Conservation (phyloP, 106 monocot genomes). For the Alisma plantagoaquatica region DNA sequence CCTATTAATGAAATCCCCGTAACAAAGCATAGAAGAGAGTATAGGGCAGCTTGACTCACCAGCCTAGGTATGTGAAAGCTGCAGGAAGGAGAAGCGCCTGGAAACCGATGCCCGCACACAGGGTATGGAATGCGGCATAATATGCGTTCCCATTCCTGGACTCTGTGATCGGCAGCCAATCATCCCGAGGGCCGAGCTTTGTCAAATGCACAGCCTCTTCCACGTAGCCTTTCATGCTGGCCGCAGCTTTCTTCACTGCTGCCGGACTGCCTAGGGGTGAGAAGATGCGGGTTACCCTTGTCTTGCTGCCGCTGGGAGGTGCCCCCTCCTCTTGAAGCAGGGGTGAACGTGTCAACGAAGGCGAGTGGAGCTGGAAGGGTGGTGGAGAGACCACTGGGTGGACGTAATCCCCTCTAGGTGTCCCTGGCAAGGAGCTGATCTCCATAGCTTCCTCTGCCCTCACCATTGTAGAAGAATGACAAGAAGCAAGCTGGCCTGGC, state of each 20-base stretch:
- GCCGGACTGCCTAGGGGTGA: neutral
- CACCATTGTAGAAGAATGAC: too few relatives aligned
- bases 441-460: too few relatives aligned
- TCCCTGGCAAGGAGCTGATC: too few relatives aligned
- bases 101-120: slow-evolving; percentile 82
- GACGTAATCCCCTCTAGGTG: too few relatives aligned
- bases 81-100: slow-evolving; percentile 78
- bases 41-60: slow-evolving; percentile 21
- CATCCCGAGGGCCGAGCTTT: slow-evolving; percentile 54
- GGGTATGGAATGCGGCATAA: slow-evolving; percentile 80
- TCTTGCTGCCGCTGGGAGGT: neutral
- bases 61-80: slow-evolving; percentile 74
- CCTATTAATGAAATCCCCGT: neutral
- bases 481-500: too few relatives aligned
- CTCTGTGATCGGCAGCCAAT: slow-evolving; percentile 94
- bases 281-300: neutral
- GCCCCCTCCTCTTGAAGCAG: neutral
- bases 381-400: neutral
- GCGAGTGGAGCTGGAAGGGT: neutral
- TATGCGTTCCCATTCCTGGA: slow-evolving; percentile 85
- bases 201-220: slow-evolving; percentile 66
- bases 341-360: neutral
- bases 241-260: slow-evolving; percentile 43
- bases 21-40: neutral
- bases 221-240: slow-evolving; percentile 48